Conservation (phyloP, 1,139 yeast genomes). For the Hyphopichia fennica region DNA sequence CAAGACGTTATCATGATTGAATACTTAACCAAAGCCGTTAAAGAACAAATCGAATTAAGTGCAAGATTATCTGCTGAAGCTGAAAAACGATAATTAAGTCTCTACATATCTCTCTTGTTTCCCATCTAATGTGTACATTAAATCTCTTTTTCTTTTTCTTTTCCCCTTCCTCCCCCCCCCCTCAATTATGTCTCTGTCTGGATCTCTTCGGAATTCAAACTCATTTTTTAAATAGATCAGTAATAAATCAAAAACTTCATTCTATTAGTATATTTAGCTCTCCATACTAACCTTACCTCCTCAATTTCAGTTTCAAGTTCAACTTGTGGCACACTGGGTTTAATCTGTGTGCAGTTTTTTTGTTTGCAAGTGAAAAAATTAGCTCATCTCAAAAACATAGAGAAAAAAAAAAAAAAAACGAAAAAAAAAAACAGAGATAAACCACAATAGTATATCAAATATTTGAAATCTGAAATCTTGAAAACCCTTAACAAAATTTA, state of each 20-base stretch:
- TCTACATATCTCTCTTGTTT: neutral
- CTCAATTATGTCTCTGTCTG: too few relatives aligned
- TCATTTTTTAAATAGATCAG: neutral
- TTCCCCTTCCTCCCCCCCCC: too few relatives aligned
- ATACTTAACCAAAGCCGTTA: conserved; percentile 79
- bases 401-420: too few relatives aligned
- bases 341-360: neutral
- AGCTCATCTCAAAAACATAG: neutral
- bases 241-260: neutral
- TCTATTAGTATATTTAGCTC: too few relatives aligned
- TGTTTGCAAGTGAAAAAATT: neutral
- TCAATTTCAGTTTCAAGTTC: too few relatives aligned
- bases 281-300: too few relatives aligned
- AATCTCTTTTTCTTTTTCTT: too few relatives aligned
- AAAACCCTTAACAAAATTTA: neutral
- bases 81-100: conserved; percentile 10
- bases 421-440: neutral
- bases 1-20: conserved; percentile 85
- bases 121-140: neutral
- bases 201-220: neutral
- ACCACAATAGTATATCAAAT: neutral
- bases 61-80: conserved; percentile 63
- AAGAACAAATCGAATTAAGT: conserved; percentile 80
- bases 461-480: neutral
- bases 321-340: neutral